A percentile compares a stretch with the other conserved stretches of the same genome.
phyloP scores from a whole-genome alignment of 257 asterid genomes.

The Ligustrum vulgare region DNA sequence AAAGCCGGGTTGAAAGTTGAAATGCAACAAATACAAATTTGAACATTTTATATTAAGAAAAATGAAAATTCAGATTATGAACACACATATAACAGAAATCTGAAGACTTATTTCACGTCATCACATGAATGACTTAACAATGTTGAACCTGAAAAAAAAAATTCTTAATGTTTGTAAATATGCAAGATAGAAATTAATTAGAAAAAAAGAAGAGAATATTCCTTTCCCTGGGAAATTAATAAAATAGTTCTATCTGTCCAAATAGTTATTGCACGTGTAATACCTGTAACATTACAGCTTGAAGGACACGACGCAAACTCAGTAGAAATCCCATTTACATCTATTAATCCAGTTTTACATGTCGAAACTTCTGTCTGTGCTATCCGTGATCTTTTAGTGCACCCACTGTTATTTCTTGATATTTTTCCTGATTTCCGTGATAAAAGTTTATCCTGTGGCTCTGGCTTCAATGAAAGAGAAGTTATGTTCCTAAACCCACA shows the following conservation, averaged over 20 bases:
- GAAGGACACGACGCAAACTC: conserved; percentile 48
- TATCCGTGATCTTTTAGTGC: conserved; percentile 61
- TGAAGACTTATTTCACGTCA: not conserved
- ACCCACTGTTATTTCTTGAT: conserved; percentile 46
- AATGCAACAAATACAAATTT: not conserved
- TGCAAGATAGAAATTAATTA: not conserved
- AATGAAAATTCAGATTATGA: not conserved
- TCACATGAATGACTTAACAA: not conserved
- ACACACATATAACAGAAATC: not conserved
- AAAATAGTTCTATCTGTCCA: not conserved
- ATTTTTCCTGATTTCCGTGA: conserved; percentile 49
- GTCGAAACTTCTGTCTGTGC: conserved; percentile 44
- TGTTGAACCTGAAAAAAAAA: not conserved
- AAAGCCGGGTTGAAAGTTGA: conserved; percentile 8
- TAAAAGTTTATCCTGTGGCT: conserved; percentile 38
- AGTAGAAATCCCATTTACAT: conserved; percentile 41
- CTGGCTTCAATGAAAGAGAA: conserved; percentile 34
- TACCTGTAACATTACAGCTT: conserved; percentile 53
- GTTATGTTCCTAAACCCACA: conserved; percentile 33
- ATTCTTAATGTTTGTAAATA: not conserved
- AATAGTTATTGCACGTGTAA: conserved; percentile 14
- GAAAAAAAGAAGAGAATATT: not conserved
- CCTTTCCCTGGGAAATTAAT: conserved; percentile 8
- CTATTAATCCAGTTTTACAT: conserved; percentile 43
- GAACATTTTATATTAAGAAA: not conserved